Conservation (phyloP, 768 basidiomycete species). For the Punctularia strigosozonata region DNA sequence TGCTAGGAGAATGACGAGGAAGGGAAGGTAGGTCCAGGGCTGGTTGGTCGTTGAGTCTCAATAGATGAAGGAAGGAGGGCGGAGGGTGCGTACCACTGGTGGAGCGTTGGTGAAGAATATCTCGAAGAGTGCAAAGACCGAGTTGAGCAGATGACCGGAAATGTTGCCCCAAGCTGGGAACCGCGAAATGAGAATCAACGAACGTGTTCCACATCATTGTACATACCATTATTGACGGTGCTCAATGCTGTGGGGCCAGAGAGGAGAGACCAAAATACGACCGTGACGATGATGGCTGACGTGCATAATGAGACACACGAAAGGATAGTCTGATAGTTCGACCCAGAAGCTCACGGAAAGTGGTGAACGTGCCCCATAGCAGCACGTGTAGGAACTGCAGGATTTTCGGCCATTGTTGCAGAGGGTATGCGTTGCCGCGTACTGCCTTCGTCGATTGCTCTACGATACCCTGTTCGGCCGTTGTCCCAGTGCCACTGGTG, state of each 20-base stretch:
- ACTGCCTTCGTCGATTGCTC: too few species aligned
- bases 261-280: slow-evolving; percentile 51
- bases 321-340: too few species aligned
- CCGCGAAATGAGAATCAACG: slow-evolving; percentile 1
- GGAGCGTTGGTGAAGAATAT: slow-evolving; percentile 39
- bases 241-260: slow-evolving; percentile 28
- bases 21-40: slow-evolving; percentile 39
- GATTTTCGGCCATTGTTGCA: slow-evolving; percentile 45
- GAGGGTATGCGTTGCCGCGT: too few species aligned
- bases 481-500: too few species aligned
- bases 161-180: slow-evolving; percentile 44
- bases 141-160: slow-evolving; percentile 52
- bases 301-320: not conserved
- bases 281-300: slow-evolving; percentile 53
- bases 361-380: slow-evolving; percentile 35
- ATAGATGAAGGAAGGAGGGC: too few species aligned
- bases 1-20: slow-evolving; percentile 36
- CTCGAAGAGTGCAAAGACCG: slow-evolving; percentile 44
- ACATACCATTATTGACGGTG: slow-evolving; percentile 27
- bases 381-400: slow-evolving; percentile 48
- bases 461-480: too few species aligned
- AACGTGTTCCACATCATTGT: not conserved
- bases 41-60: too few species aligned
- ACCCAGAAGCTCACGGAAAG: slow-evolving; percentile 38
- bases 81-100: too few species aligned